Conservation (phyloP, 345 rosid genomes). For the Camelina hispida region DNA sequence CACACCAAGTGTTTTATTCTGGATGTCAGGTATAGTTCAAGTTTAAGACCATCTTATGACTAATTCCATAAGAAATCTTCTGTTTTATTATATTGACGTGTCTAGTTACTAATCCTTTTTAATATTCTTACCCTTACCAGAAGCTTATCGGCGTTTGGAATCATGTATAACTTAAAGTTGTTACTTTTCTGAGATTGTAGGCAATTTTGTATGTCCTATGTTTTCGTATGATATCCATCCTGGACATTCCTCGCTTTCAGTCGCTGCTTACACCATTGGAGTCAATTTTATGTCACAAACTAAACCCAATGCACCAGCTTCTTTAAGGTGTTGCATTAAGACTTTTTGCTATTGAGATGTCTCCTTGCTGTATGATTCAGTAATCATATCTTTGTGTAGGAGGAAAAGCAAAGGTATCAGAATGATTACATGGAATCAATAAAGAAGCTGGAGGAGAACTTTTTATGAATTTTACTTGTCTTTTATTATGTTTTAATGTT, state of each 20-base stretch:
- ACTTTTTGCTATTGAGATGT: constrained; percentile 1
- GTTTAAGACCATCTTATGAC: not conserved
- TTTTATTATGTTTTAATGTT: no score
- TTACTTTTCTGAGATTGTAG: constrained; percentile 48
- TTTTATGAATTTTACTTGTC: no score
- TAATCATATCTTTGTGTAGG: constrained; percentile 52
- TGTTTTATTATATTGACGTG: not conserved
- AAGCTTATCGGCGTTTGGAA: not conserved
- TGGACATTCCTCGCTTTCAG: constrained; percentile 59
- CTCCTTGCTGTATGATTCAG: constrained; percentile 22
- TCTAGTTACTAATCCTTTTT: not conserved
- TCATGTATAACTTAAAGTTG: constrained; percentile 2
- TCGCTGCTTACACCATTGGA: constrained; percentile 67
- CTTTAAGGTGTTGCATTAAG: not conserved
- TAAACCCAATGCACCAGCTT: constrained; percentile 47
- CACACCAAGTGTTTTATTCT: constrained; percentile 64
- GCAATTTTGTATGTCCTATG: constrained; percentile 83
- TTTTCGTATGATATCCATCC: constrained; percentile 71
- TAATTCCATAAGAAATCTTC: not conserved
- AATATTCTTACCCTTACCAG: not conserved
- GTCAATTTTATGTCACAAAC: constrained; percentile 56
- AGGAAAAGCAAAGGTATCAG: constrained; percentile 79
- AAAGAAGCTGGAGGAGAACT: constrained; percentile 89
- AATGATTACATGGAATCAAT: constrained; percentile 88
- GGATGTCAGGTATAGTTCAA: constrained; percentile 73